Evolutionary conservation across 768 basidiomycete genomes (phyloP).

Genomic region (Boletus rubescentipes): DNA sequence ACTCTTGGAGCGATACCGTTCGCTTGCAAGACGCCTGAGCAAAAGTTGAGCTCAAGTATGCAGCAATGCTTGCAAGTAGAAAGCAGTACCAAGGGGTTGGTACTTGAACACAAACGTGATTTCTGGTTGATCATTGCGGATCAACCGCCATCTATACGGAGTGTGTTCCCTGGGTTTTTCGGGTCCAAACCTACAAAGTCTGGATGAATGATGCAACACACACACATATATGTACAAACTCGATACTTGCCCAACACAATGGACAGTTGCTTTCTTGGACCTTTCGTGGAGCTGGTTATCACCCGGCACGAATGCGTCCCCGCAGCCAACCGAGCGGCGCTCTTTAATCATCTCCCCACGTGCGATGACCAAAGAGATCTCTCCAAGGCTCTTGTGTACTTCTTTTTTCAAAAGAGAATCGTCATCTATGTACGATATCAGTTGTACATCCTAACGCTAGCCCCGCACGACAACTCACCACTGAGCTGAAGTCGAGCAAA

Average conservation of each 20-base stretch:
- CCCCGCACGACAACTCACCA: constrained; percentile 5
- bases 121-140: constrained; percentile 1
- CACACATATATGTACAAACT: neutral
- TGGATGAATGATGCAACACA: neutral
- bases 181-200: constrained; percentile 12
- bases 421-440: constrained; percentile 14
- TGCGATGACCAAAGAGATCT: constrained; percentile 7
- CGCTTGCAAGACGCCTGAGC: constrained; percentile 19
- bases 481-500: constrained; percentile 20
- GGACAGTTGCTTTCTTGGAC: constrained; percentile 21
- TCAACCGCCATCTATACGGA: neutral
- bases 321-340: fast-evolving
- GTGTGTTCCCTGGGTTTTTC: neutral
- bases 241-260: constrained; percentile 16
- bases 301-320: too few relatives aligned
- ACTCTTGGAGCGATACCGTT: constrained; percentile 17
- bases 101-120: constrained; percentile 23
- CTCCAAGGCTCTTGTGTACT: constrained; percentile 10
- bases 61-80: neutral
- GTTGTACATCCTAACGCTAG: neutral
- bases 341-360: neutral
- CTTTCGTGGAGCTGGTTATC: constrained; percentile 20
- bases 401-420: constrained; percentile 14
- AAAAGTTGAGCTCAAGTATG: neutral
- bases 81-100: constrained; percentile 12